Conservation (phyloP, 768 basidiomycete genomes). For the Trametes cingulata region DNA sequence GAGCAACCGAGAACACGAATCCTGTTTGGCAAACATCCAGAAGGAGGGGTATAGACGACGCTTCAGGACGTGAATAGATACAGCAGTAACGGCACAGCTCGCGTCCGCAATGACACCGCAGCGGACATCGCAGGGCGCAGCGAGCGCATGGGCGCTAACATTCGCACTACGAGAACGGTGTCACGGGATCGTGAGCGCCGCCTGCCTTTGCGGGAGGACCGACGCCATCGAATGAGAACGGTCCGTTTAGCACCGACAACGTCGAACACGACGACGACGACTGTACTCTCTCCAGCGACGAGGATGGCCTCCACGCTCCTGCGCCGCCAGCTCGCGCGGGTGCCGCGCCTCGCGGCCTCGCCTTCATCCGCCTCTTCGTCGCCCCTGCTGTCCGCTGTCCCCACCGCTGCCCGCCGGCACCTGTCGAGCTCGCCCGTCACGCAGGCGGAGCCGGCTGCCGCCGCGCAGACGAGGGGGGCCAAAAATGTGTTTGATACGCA, state of each 20-base stretch:
- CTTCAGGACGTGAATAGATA: neutral
- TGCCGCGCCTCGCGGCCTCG: slow-evolving; percentile 39
- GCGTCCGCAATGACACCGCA: slow-evolving; percentile 9
- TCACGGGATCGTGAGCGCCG: slow-evolving; percentile 23
- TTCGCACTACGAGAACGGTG: neutral
- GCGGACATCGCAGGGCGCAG: slow-evolving; percentile 4
- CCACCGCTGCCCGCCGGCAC: slow-evolving; percentile 34
- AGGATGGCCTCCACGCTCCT: slow-evolving; percentile 68
- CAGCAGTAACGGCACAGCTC: neutral
- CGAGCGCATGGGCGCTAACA: neutral
- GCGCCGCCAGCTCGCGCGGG: slow-evolving; percentile 53
- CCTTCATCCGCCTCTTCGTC: slow-evolving; percentile 29
- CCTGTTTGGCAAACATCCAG: slow-evolving; percentile 4
- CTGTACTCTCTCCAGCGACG: slow-evolving; percentile 31
- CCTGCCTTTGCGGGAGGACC: slow-evolving; percentile 13
- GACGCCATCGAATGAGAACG: slow-evolving; percentile 31
- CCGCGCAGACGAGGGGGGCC: slow-evolving; percentile 32
- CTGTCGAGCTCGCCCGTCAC: slow-evolving; percentile 41
- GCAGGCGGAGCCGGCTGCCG: slow-evolving; percentile 28
- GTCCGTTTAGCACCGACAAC: slow-evolving; percentile 34
- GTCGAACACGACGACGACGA: slow-evolving; percentile 29
- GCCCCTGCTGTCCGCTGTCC: slow-evolving; percentile 11
- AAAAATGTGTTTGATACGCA: slow-evolving; percentile 66
- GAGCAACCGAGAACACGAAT: neutral
- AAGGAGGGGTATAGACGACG: neutral